Base-by-base conservation (phyloP, 768 basidiomycete genomes). In the Cystobasidium ongulense region DNA sequence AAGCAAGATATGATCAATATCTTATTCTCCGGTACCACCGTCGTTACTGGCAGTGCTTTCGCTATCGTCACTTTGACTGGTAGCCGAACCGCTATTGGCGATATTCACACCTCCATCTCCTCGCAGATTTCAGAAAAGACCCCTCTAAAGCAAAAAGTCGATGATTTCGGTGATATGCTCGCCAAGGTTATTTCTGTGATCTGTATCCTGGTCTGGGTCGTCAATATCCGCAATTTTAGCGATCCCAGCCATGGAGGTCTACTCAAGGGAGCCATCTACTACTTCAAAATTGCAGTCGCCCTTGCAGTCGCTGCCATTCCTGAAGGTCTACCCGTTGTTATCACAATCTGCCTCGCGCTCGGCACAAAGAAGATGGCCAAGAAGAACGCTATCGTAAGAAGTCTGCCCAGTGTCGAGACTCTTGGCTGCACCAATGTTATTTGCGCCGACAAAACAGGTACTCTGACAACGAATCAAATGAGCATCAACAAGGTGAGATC, bases 291-390 rank as follows among this genome's bases (percentile, higher is more conserved):
- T 80, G 95, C 95, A 39, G 96, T 99, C 53, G 93, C 96, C 3
- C 84, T 99, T 54, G 95, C 96, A n/a, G 95, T 99, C 46, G 95
- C 95, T 73, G 95, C 95, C 46, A 99, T 98, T 80, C 95, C 96
- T 0, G 95, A 99, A 82, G 95, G 95, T 74, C 83, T 99, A n/a
- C 93, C 95, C 39, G 94, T 93, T 63, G 95, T 99, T 73, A 96
- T 98, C 79, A 99, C 95, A 8, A 93, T 93, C 11, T 97, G 94
- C 81, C 82, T 99, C 43, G 94, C 96, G 11, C 85, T 99, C 17
- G 96, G 95, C 23, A 97, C 95, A 21, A 93, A 96, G 84, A 97
- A 96, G 82, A 99, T 99, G 95, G 94, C 95, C 0, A 90, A 96
- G 84, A 90, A 94, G 83, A 96, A 97, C 75, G 95, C 95, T 1